Evolutionary conservation across 768 basidiomycete species (phyloP).

Genomic region (Daedalea quercina): DNA sequence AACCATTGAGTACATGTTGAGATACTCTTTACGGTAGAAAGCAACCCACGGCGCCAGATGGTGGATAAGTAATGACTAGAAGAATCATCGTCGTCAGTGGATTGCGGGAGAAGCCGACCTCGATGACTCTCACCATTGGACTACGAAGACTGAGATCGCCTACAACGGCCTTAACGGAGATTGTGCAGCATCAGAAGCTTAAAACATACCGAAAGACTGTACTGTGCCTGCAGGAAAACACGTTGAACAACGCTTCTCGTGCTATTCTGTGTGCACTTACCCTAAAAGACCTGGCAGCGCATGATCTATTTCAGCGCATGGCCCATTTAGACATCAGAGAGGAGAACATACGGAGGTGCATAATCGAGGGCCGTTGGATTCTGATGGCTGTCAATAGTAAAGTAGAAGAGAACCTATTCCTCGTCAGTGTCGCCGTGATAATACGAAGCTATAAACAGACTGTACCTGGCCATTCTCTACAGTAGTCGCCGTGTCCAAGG

Average conservation of each 20-base stretch:
- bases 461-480: not conserved
- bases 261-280: not conserved
- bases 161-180: not conserved
- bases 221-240: not conserved
- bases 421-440: not conserved
- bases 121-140: not conserved
- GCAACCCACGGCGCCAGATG: not conserved
- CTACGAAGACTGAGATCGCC: not conserved
- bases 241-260: not conserved
- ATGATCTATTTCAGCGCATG: not conserved
- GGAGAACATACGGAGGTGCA: not conserved
- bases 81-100: not conserved
- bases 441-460: not conserved
- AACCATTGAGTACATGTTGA: not conserved
- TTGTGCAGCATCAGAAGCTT: not conserved
- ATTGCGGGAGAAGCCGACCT: not conserved
- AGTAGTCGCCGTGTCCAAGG: not conserved
- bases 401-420: not conserved
- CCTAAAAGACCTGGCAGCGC: not conserved
- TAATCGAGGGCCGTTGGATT: not conserved
- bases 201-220: not conserved
- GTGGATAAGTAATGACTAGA: not conserved
- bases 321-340: not conserved
- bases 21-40: not conserved
- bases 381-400: not conserved